A percentile compares a stretch with the other conserved stretches of the same genome.
phyloP scores from a whole-genome alignment of 73 alveolate genomes.

The Paramecium primaurelia region DNA sequence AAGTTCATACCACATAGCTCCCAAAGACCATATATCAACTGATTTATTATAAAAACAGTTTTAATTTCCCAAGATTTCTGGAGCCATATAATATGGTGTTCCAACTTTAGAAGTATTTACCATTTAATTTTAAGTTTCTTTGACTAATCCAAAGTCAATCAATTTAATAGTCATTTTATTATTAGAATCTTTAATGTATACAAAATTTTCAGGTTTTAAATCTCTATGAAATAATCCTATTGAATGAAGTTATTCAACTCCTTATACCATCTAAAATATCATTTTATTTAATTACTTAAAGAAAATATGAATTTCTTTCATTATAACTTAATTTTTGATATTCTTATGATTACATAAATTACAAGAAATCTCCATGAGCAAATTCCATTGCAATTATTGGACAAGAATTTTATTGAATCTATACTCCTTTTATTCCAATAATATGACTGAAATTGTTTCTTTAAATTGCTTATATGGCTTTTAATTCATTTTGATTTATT shows the following conservation, averaged over 20 bases:
- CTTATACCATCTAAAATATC: background rate
- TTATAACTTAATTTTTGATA: background rate
- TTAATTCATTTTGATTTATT: background rate
- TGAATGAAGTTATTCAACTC: background rate
- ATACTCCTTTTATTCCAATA: background rate
- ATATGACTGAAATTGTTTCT: background rate
- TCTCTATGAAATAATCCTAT: constrained; percentile 51
- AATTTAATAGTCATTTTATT: background rate
- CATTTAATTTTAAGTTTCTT: background rate
- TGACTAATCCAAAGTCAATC: background rate
- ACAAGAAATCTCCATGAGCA: background rate
- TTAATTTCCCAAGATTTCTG: background rate
- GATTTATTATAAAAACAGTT: background rate
- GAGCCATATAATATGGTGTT: background rate
- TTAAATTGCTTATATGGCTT: background rate
- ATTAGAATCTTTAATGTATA: background rate
- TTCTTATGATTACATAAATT: background rate
- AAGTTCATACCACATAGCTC: background rate
- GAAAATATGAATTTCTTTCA: background rate
- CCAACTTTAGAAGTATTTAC: background rate
- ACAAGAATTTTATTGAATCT: background rate
- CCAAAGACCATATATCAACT: background rate
- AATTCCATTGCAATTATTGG: background rate
- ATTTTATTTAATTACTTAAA: background rate
- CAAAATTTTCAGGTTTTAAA: constrained; percentile 57